phyloP scores from a whole-genome alignment of 2,329 filamentous ascomycete genomes.

The Fusarium hostae region DNA sequence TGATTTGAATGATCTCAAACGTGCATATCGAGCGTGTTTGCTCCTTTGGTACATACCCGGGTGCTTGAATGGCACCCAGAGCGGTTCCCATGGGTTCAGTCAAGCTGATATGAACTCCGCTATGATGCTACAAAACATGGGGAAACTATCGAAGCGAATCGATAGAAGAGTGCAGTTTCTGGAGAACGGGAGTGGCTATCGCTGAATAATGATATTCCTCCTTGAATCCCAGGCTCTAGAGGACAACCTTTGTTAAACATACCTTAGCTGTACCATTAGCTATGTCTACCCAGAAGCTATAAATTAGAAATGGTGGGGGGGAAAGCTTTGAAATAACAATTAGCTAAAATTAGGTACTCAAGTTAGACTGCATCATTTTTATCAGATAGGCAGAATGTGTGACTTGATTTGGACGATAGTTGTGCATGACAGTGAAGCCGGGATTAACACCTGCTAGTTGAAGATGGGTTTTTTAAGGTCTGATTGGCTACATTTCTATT shows the following conservation, averaged over 20 bases:
- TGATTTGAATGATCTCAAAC: not conserved
- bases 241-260: constrained; percentile 15
- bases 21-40: not conserved
- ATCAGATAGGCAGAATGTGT: not conserved
- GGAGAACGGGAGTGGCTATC: not conserved
- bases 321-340: not conserved
- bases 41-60: not conserved
- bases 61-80: not conserved
- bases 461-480: not conserved
- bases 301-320: not conserved
- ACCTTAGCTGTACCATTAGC: not conserved
- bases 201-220: not conserved
- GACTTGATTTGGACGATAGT: not conserved
- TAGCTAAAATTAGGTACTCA: not conserved
- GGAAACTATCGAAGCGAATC: not conserved
- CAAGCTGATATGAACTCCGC: not conserved
- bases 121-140: not conserved
- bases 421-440: not conserved
- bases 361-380: not conserved
- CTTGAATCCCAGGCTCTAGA: constrained; percentile 5
- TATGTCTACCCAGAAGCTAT: not conserved
- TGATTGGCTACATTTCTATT: constrained; percentile 3
- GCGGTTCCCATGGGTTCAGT: not conserved
- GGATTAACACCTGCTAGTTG: not conserved
- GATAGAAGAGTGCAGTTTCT: not conserved